Evolutionary conservation across 768 basidiomycete genomes (phyloP), one percentile per base, ranked within the genome.

Genomic region (Phanerodontia chrysosporium): DNA sequence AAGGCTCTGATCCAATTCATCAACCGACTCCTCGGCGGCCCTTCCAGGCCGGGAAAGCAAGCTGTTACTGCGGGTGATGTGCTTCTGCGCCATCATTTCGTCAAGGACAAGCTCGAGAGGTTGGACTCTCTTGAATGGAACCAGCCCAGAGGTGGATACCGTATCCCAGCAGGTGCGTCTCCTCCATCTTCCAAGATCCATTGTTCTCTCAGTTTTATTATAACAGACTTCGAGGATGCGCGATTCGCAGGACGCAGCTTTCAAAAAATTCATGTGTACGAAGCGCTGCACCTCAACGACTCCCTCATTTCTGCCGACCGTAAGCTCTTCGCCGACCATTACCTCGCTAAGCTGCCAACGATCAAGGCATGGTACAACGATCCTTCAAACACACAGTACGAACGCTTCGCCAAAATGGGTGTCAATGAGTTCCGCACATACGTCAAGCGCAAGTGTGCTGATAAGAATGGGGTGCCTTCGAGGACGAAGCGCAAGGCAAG

Each of bases 351-450:
- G 27, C 18, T 57, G 3, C 45, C 29, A 6, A 27, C 21, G 7
- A 6, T 57, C 14, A 3, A 48, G 14, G 56, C 27, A 28, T 57
- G 56, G 56, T 57, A 13, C n/a, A 21, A 57, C 4, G 36, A 57
- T 22, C 56, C 56, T 14, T n/a, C 49, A 14, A 48, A 48, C 32
- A 6, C 9, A 2, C 27, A 49, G 4, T 13, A 9, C n/a, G 29
- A 3, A 12, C 24, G 25, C 22, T 56, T 56, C 30, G 25, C 4
- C 4, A 6, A 14, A 4, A 56, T 56, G 55, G 16, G n/a, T n/a
- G n/a, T n/a, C n/a, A n/a, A n/a, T n/a, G n/a, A n/a, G n/a, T n/a
- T n/a, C n/a, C n/a, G n/a, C n/a, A n/a, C n/a, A n/a, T n/a, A n/a
- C n/a, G 24, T 18, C 8, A 3, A 9, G 27, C 55, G 14, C 8